phyloP scores from a whole-genome alignment of 371 early-diverging fungal genomes.

The Mucor velutinosus region DNA sequence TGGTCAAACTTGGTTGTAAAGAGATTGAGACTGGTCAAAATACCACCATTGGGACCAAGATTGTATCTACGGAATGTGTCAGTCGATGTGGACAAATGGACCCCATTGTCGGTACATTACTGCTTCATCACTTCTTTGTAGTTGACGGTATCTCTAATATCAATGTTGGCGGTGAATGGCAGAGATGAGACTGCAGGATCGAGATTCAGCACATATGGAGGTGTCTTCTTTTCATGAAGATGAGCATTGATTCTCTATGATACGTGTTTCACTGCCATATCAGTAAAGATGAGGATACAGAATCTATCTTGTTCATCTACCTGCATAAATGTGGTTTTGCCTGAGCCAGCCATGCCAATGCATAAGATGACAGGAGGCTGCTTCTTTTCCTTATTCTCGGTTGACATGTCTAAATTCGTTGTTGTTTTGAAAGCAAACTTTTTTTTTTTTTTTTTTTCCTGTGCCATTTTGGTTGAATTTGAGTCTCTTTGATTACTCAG shows the following conservation, averaged over 20 bases:
- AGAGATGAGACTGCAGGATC: slow-evolving; percentile 97
- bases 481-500: not conserved
- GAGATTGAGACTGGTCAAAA: slow-evolving; percentile 95
- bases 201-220: slow-evolving; percentile 94
- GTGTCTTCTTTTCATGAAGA: slow-evolving; percentile 73
- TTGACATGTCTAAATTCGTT: not conserved
- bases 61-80: slow-evolving; percentile 67
- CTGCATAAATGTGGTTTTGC: slow-evolving; percentile 99
- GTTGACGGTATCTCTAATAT: slow-evolving; percentile 98
- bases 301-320: slow-evolving; percentile 37
- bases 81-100: not conserved
- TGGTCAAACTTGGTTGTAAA: slow-evolving; percentile 98
- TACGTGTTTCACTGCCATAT: not conserved
- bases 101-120: slow-evolving; percentile 39
- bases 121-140: slow-evolving; percentile 99
- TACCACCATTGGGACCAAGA: slow-evolving; percentile 99
- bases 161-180: slow-evolving; percentile 96
- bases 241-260: slow-evolving; percentile 86
- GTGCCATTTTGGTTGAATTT: not conserved
- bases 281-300: not conserved
- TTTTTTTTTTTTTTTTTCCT: not conserved
- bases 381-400: slow-evolving; percentile 24
- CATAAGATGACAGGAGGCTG: slow-evolving; percentile 83
- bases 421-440: not conserved
- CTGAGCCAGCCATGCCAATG: slow-evolving; percentile 99